These are phyloP conservation scores for Pythium vanterpoolii DNA, from an alignment of 352 stramenopile species.

Conservation along the genomic window DNA sequence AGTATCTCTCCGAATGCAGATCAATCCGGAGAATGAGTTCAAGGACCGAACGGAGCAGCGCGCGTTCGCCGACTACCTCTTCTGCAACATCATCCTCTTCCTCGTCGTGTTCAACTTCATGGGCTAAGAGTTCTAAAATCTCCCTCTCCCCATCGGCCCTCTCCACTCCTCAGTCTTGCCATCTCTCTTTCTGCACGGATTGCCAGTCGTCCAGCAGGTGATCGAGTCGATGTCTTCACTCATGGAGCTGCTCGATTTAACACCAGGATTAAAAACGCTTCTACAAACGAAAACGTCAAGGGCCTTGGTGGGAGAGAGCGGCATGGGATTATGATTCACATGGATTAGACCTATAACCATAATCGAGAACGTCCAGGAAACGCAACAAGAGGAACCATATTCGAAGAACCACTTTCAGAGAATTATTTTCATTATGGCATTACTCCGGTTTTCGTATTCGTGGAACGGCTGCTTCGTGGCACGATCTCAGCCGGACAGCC, in stretches of 20 bases:
- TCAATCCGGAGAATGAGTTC: conserved; percentile 85
- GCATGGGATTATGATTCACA: background rate
- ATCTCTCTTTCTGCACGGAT: background rate
- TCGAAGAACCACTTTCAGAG: background rate
- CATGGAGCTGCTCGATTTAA: too few species aligned
- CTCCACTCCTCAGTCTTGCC: background rate
- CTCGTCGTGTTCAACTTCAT: conserved; percentile 94
- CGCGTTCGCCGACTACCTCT: conserved; percentile 90
- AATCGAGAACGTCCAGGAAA: too few species aligned
- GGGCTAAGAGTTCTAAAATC: conserved; percentile 41
- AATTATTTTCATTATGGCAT: background rate
- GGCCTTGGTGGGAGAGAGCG: too few species aligned
- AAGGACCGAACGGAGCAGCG: conserved; percentile 79
- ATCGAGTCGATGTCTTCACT: background rate
- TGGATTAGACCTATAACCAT: background rate
- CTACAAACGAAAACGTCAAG: too few species aligned
- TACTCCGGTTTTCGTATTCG: background rate
- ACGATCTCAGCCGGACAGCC: conserved; percentile 12
- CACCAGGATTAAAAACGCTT: too few species aligned
- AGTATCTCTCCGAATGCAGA: conserved; percentile 90
- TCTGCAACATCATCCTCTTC: conserved; percentile 93
- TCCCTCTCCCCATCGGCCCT: background rate
- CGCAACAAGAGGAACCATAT: too few species aligned
- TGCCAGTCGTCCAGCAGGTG: background rate
- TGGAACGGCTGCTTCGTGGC: conserved; percentile 15